Percentiles rank a stretch among this genome's conserved stretches.
Evolutionary conservation across 2,329 filamentous ascomycete genomes (phyloP).

Genomic region (Pseudomassariella vexata): DNA sequence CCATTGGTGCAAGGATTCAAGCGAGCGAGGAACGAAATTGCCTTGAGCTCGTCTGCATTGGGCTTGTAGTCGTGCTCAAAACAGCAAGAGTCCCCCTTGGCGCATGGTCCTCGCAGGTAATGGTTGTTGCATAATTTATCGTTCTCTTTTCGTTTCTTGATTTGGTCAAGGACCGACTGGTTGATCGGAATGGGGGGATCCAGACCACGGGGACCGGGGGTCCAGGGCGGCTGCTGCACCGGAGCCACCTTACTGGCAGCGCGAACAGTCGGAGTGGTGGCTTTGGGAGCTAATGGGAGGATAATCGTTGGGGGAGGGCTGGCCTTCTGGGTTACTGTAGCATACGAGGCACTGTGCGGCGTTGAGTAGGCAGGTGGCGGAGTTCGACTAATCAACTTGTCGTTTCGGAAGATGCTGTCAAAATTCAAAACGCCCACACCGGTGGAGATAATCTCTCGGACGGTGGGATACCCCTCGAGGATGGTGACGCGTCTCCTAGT

Average conservation of each 20-base stretch:
- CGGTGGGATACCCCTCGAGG: constrained; percentile 46
- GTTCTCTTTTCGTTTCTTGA: constrained; percentile 49
- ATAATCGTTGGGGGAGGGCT: constrained; percentile 37
- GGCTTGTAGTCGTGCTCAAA: constrained; percentile 53
- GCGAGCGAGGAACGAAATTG: constrained; percentile 49
- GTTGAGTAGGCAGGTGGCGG: constrained; percentile 18
- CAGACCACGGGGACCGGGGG: constrained; percentile 47
- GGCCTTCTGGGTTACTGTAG: constrained; percentile 32
- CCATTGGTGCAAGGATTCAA: constrained; percentile 52
- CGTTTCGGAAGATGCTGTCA: constrained; percentile 46
- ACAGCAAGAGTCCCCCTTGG: constrained; percentile 46
- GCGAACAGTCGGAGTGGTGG: constrained; percentile 14
- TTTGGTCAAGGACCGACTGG: constrained; percentile 39
- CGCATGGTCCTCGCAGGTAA: constrained; percentile 52
- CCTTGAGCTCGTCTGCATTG: constrained; percentile 47
- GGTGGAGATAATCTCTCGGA: constrained; percentile 42
- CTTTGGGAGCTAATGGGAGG: constrained; percentile 33
- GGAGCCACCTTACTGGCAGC: constrained; percentile 5
- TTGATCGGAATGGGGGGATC: constrained; percentile 46
- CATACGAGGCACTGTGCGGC: constrained; percentile 31
- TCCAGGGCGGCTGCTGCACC: constrained; percentile 36
- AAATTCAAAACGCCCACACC: constrained; percentile 41
- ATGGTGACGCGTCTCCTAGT: constrained; percentile 42
- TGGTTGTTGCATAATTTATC: constrained; percentile 59
- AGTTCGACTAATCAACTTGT: constrained; percentile 40